Base-by-base conservation (phyloP, 352 stramenopile genomes). In the Phytophthora hybrid region DNA sequence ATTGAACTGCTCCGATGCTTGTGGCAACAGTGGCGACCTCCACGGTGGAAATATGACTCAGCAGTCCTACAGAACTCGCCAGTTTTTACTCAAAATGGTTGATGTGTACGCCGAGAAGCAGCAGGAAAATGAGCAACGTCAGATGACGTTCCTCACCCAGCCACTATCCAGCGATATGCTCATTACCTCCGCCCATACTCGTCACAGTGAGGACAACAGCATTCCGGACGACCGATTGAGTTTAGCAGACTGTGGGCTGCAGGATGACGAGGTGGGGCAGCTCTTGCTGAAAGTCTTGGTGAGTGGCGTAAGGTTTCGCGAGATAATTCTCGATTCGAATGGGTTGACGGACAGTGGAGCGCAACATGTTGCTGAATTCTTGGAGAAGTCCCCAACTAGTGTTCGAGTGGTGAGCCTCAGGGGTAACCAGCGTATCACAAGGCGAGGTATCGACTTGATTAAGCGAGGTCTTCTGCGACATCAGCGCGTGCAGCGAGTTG, bases 71-170 rank as follows among this genome's bases (percentile, higher is more conserved):
- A 74, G 54, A n/a, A 67, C 41, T 29, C 68, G 53, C 0, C 82
- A 76, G 46, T 72, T 91, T 10, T 39, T 91, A 13, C 54, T 87
- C 26, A 85, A 85, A 53, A 34, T 88, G 14, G 66, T 91, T 10
- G 80, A 88, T 26, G 13, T 82, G 29, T 74, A 87, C 41, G 55
- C 59, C 1, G 76, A 80, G 10, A 79, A 76, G 31, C 71, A 79
- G 26, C 67, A 73, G 11, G 47, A 75, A n/a, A 70, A 63, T 4
- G 58, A 77, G 10, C 58, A 70, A 16, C 73, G 63, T 13, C 76
- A 79, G 63, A 76, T 66, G 13, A 89, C 82, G 8, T 91, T 91
- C 59, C 44, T 89, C 5, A 91, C 82, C 2, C 80, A 91, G 56
- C 53, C 71, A n/a, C 21, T 61, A 1, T 52, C 71, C 21, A 89